Evolutionary conservation across 2,329 filamentous ascomycete species (phyloP), one percentile per base, ranked within the genome.

Genomic region (Colletotrichum sp.): DNA sequence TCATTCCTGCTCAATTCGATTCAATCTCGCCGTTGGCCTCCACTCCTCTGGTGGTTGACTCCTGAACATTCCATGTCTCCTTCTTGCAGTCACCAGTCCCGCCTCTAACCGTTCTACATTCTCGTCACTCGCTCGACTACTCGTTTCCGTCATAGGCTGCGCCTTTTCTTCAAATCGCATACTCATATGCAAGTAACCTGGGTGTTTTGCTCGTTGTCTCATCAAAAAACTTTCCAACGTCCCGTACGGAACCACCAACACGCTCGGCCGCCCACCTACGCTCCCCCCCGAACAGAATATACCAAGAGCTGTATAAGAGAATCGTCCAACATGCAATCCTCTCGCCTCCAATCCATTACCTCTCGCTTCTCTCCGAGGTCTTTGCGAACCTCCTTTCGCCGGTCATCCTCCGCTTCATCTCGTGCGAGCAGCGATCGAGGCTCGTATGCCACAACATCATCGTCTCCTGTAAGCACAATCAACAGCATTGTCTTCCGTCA

Each of bases 401-500:
- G 90, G 75, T 87, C 85, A 13, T 88, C 88, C 2, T 87, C 88
- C 13, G 83, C 86, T 24, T 88, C 88, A 0, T 86, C 87, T 12
- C 81, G 82, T 26, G 81, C 85, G 18, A 86, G 86, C 75, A 87
- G 85, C 77, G 86, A 85, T 64, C 79, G 84, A 68, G 81, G 81
- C 77, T 88, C 88, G 6, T 86, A 84, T 78, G 83, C 83, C 34
- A 90, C 89, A 28, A 83, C 84, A 77, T 84, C 87, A 32, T 87
- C 87, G 57, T 87, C 86, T 4, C 85, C 86, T 18, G 84, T 85
- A 66, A 86, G 83, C 81, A 89, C 89, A 68, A 90, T 92, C 85
- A 92, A 92, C 85, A 89, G 86, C 79, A 88, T 92, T 81, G 88
- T 93, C 76, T 87, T 89, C 79, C 86, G 88, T n/a, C 90, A 91